phyloP scores from a whole-genome alignment of 2,329 filamentous ascomycete genomes.

The Penicillium sp. region DNA sequence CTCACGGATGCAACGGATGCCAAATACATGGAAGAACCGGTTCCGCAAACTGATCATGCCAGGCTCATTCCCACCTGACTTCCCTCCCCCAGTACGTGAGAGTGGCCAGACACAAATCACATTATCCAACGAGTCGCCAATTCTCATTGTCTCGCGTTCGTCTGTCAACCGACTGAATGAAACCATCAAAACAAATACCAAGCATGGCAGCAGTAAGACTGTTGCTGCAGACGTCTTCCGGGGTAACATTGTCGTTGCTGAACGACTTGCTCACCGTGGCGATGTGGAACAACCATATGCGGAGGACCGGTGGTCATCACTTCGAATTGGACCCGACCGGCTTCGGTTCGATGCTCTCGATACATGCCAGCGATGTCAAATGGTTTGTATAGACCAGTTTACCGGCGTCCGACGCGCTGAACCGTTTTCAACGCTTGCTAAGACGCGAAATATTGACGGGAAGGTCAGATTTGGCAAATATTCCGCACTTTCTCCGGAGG shows the following conservation, averaged over 20 bases:
- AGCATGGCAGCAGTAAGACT: constrained; percentile 54
- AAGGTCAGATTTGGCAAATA: constrained; percentile 91
- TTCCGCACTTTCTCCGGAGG: constrained; percentile 45
- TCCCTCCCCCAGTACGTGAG: constrained; percentile 53
- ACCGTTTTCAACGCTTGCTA: constrained; percentile 82
- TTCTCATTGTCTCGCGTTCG: constrained; percentile 75
- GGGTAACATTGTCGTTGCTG: constrained; percentile 77
- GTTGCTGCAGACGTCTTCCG: constrained; percentile 76
- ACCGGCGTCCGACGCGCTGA: constrained; percentile 76
- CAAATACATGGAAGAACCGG: constrained; percentile 27
- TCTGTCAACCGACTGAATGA: constrained; percentile 77
- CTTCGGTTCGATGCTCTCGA: constrained; percentile 63
- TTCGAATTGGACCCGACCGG: constrained; percentile 59
- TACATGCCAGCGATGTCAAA: constrained; percentile 84
- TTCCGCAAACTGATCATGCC: constrained; percentile 43
- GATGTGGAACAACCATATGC: constrained; percentile 61
- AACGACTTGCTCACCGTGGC: constrained; percentile 45
- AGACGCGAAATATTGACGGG: constrained; percentile 77
- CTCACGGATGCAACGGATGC: constrained; percentile 67
- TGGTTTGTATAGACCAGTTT: constrained; percentile 90
- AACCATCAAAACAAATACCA: constrained; percentile 59
- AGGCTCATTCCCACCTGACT: constrained; percentile 52
- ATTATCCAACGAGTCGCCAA: constrained; percentile 90
- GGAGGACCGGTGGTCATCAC: constrained; percentile 73
- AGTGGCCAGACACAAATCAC: constrained; percentile 56